Conservation (phyloP, 2,329 filamentous ascomycete genomes). For the Colletotrichum navitas region DNA sequence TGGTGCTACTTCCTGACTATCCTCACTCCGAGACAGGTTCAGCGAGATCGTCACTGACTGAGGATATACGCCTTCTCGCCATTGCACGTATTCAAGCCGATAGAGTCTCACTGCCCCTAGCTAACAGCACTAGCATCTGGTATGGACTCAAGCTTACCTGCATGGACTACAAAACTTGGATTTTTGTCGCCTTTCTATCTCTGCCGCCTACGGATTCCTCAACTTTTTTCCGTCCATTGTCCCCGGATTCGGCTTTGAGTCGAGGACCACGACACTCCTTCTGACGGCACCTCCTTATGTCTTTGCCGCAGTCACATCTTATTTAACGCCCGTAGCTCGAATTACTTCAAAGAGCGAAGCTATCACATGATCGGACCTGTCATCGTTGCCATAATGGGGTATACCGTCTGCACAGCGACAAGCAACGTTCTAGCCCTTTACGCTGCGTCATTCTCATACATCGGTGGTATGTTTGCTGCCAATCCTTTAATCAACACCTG, state of each 20-base stretch:
- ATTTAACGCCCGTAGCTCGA: constrained; percentile 70
- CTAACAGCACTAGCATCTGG: neutral
- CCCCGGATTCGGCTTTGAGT: constrained; percentile 66
- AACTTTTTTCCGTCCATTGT: constrained; percentile 64
- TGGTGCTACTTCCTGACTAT: neutral
- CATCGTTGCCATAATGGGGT: neutral
- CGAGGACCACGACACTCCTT: constrained; percentile 63
- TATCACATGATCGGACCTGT: neutral
- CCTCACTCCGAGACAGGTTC: constrained; percentile 1
- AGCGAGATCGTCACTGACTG: neutral
- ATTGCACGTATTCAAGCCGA: neutral
- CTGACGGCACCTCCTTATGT: constrained; percentile 70
- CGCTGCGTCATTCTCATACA: constrained; percentile 44
- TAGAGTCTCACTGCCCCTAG: neutral
- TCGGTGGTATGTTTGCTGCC: constrained; percentile 50
- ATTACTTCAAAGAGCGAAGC: constrained; percentile 47
- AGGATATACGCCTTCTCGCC: neutral
- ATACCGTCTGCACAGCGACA: neutral
- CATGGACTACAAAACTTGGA: constrained; percentile 3
- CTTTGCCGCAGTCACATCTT: constrained; percentile 68
- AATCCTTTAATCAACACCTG: constrained; percentile 52
- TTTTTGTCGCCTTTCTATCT: constrained; percentile 8
- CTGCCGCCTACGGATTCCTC: constrained; percentile 50
- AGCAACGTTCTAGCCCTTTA: neutral
- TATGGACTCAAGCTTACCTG: neutral